Conservation (phyloP, 805 yeast genomes). For the Schizosaccharomyces japonicus region DNA sequence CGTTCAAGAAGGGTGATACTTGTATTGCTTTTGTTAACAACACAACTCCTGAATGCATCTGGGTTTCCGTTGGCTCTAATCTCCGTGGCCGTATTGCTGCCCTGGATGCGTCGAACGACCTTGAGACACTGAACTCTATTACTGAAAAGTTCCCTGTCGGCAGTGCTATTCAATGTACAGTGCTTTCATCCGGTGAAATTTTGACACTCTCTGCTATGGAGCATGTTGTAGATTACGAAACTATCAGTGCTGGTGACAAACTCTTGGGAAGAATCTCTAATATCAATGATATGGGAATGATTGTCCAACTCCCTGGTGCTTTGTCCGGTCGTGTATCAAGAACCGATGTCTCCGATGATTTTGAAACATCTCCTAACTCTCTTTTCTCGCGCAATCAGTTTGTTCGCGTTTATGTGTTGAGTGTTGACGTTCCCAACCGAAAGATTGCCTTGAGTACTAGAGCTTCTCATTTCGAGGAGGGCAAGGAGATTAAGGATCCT, state of each 20-base stretch:
- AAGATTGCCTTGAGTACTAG: slow-evolving; percentile 45
- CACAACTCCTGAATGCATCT: slow-evolving; percentile 31
- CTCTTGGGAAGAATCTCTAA: slow-evolving; percentile 41
- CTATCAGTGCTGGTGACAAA: slow-evolving; percentile 29
- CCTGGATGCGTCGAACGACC: slow-evolving; percentile 36
- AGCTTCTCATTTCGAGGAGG: slow-evolving; percentile 13
- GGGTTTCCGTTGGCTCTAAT: slow-evolving; percentile 48
- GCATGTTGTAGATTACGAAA: slow-evolving; percentile 22
- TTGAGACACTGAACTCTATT: slow-evolving; percentile 23
- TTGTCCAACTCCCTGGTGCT: slow-evolving; percentile 44
- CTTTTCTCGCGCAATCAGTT: slow-evolving; percentile 10
- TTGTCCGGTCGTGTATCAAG: slow-evolving; percentile 41
- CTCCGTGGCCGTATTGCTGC: slow-evolving; percentile 42
- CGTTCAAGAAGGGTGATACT: slow-evolving; percentile 27
- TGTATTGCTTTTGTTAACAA: slow-evolving; percentile 44
- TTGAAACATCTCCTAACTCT: slow-evolving; percentile 18
- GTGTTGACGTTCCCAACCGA: slow-evolving; percentile 24
- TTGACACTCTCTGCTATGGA: slow-evolving; percentile 23
- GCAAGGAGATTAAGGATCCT: slow-evolving; percentile 16
- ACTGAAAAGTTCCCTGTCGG: slow-evolving; percentile 49
- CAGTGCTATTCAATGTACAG: slow-evolving; percentile 35
- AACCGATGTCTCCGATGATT: slow-evolving; percentile 58
- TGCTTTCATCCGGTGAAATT: slow-evolving; percentile 26
- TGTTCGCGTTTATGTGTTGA: slow-evolving; percentile 13
- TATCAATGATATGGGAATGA: slow-evolving; percentile 33